Percentiles rank a stretch among this genome's conserved stretches.
phyloP scores from a whole-genome alignment of 2,329 filamentous ascomycete species.

The Clarireedia paspali region DNA sequence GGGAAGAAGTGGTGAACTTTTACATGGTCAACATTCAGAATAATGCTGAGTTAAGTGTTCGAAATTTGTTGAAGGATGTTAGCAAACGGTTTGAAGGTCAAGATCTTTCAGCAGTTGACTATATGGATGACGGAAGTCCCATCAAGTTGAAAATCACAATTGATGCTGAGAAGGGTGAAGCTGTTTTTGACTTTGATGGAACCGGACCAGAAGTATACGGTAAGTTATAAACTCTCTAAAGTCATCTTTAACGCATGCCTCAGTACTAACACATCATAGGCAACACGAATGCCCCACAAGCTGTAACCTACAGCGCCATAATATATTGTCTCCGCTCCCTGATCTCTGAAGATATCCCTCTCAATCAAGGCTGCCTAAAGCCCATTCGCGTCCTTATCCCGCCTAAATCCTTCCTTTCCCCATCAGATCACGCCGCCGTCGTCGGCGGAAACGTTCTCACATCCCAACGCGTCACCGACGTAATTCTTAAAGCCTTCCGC shows the following conservation, averaged over 20 bases:
- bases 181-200: constrained; percentile 70
- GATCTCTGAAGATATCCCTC: constrained; percentile 72
- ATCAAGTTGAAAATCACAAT: constrained; percentile 71
- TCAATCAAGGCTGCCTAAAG: constrained; percentile 78
- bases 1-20: constrained; percentile 67
- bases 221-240: constrained; percentile 22
- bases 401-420: constrained; percentile 63
- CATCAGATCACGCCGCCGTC: constrained; percentile 69
- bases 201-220: constrained; percentile 75
- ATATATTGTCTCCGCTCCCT: constrained; percentile 80
- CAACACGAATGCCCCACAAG: constrained; percentile 75
- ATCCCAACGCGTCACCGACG: constrained; percentile 72
- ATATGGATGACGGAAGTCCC: constrained; percentile 80
- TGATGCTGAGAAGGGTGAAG: constrained; percentile 64
- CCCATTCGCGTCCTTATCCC: constrained; percentile 71
- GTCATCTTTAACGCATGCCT: background rate
- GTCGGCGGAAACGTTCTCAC: constrained; percentile 81
- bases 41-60: constrained; percentile 71
- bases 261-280: constrained; percentile 29
- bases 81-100: constrained; percentile 59
- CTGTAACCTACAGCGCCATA: constrained; percentile 75
- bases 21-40: constrained; percentile 80
- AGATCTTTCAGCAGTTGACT: constrained; percentile 68
- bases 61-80: constrained; percentile 65
- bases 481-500: constrained; percentile 71